Evolutionary conservation across 2,329 filamentous ascomycete genomes (phyloP).

Genomic region (Nakataea oryzae): DNA sequence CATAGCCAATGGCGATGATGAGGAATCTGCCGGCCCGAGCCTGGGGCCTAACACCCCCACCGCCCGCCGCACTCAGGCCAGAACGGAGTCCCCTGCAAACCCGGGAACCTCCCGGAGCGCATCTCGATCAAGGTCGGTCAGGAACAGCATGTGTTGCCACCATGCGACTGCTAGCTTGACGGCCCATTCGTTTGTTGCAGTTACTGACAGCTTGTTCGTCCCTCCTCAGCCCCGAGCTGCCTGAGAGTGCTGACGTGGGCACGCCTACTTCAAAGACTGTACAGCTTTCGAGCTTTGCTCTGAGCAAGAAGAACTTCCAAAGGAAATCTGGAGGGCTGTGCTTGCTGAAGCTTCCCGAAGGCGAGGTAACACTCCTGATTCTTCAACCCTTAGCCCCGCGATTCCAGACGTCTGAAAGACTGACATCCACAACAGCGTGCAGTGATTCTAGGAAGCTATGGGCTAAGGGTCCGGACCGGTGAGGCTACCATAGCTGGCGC

Average conservation of each 20-base stretch:
- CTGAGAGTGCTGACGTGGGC: conserved; percentile 9
- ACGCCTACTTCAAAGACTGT: conserved; percentile 3
- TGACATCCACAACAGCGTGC: conserved; percentile 36
- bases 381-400: background rate
- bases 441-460: conserved; percentile 57
- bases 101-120: background rate
- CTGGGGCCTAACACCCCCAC: background rate
- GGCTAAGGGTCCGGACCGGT: conserved; percentile 50
- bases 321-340: conserved; percentile 25
- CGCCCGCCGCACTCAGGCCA: background rate
- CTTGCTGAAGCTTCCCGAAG: conserved; percentile 32
- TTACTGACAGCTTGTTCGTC: background rate
- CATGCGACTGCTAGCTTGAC: too few species aligned
- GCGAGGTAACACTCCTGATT: conserved; percentile 29
- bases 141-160: background rate
- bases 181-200: background rate
- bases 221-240: conserved; percentile 11
- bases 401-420: background rate
- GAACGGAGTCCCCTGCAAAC: background rate
- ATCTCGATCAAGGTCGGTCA: background rate
- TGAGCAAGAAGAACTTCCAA: conserved; percentile 31
- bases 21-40: background rate
- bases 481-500: conserved; percentile 57
- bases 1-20: background rate
- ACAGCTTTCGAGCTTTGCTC: conserved; percentile 34